These are phyloP conservation scores for Paratinospora sagittata DNA, from an alignment of 164 flowering plant genomes.

Conservation along the genomic window DNA sequence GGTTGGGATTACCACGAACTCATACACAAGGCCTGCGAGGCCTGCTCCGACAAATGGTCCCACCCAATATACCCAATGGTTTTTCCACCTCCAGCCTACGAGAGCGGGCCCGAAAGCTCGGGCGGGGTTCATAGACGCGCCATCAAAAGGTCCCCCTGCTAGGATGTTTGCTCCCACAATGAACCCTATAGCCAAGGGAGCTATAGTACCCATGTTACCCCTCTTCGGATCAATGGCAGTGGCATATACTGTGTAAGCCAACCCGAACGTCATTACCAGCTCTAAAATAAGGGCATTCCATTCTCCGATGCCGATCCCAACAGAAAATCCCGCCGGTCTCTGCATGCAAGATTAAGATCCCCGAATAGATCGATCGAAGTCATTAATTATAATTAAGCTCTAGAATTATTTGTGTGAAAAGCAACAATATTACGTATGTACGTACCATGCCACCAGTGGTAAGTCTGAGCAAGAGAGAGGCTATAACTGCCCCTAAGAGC, in stretches of 20 bases:
- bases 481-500: constrained; percentile 46
- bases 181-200: constrained; percentile 27
- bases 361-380: neutral
- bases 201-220: constrained; percentile 23
- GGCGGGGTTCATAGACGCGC: constrained; percentile 31
- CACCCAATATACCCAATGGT: constrained; percentile 29
- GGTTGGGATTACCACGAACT: constrained; percentile 15
- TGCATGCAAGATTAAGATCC: neutral
- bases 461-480: constrained; percentile 46
- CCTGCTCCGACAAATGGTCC: constrained; percentile 23
- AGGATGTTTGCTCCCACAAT: constrained; percentile 28
- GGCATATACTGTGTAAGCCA: constrained; percentile 29
- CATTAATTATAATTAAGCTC: neutral
- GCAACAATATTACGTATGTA: neutral
- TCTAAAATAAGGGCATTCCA: constrained; percentile 22
- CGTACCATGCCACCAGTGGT: constrained; percentile 52
- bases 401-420: neutral
- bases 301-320: constrained; percentile 15
- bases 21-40: constrained; percentile 19
- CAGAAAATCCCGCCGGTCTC: constrained; percentile 22
- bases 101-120: constrained; percentile 26
- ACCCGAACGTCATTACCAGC: constrained; percentile 29
- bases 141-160: constrained; percentile 26
- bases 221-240: constrained; percentile 30
- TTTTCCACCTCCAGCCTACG: constrained; percentile 24